These are phyloP conservation scores for Echites panduratus DNA, from an alignment of 257 asterid genomes.

Conservation along the genomic window DNA sequence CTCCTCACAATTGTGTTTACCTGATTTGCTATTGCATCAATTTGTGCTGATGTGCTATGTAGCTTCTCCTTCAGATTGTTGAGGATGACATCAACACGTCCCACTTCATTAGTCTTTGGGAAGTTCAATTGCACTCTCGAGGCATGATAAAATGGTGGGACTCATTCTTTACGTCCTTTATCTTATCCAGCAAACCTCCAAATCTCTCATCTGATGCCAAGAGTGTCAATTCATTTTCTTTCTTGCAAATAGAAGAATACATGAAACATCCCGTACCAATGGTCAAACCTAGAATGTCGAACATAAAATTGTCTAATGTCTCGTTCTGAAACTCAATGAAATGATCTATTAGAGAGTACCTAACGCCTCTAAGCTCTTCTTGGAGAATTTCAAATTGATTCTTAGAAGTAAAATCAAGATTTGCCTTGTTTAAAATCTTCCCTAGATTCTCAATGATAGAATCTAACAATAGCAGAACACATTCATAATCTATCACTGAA, in stretches of 20 bases:
- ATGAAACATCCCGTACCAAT: neutral
- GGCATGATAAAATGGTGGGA: neutral
- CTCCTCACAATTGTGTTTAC: neutral
- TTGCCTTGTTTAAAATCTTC: neutral
- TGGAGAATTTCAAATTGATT: neutral
- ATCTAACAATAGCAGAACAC: neutral
- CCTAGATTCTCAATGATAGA: neutral
- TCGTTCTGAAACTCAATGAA: too few species aligned
- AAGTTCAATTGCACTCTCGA: neutral
- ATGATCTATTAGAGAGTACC: neutral
- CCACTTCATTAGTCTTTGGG: slow-evolving; percentile 2
- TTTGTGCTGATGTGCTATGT: neutral
- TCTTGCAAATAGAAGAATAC: neutral
- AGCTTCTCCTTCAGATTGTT: neutral
- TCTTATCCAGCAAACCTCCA: neutral
- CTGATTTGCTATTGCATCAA: neutral
- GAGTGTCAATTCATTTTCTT: neutral
- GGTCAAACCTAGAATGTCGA: neutral
- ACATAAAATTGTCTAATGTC: neutral
- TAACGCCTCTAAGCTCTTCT: neutral
- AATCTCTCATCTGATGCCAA: neutral
- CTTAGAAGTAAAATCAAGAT: neutral
- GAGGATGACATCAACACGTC: neutral
- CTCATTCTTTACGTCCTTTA: neutral
- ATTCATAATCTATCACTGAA: slow-evolving; percentile 1